Base-by-base conservation (phyloP, 2,329 filamentous ascomycete genomes). In the Diaporthe citri region DNA sequence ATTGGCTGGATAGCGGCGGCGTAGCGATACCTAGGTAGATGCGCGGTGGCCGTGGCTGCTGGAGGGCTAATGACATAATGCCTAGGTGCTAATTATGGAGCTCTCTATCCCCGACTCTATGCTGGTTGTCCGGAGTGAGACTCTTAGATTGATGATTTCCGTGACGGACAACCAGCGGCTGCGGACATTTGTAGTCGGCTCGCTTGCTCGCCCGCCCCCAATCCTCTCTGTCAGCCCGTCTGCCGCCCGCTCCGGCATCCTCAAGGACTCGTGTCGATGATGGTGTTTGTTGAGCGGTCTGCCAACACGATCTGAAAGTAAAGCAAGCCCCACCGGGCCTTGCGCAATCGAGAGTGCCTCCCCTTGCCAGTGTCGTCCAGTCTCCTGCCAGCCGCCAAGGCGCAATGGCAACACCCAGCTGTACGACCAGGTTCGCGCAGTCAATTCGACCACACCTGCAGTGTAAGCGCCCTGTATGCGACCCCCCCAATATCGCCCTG, bases 341-440 rank as follows among this genome's bases (percentile, higher is more conserved):
- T 66, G 69, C 75, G 62, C 48, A 74, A 56, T 71, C 43, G 43
- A 70, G 69, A 67, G 59, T 46, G 55, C 73, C 60, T 73, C 56
- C 48, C 39, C 31, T 52, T 59, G 48, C 28, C 55, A 52, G 28
- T 39, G 31, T 34, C 48, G 48, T 46, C 36, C n/a, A 56, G 41
- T 48, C 48, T 57, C 57, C 12, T 56, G 36, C 25, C 28, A 20
- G 52, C 39, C n/a, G 72, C 46, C 36, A 43, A 59, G 73, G 67
- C 75, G 75, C 56, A 74, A 76, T 76, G 75, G 74, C 73, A 48
- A 72, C 52, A n/a, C 57, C 75, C 51, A 71, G 70, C 52, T 72
- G 73, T 73, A 74, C 75, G 60, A 73, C 74, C 74, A 74, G 75
- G 74, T 69, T 76, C 73, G 74, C 71, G 25, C 74, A 76, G 51